Evolutionary conservation across 495 filamentous ascomycete species (phyloP), one percentile per base, ranked within the genome.

Genomic region (Penicillium canariense): DNA sequence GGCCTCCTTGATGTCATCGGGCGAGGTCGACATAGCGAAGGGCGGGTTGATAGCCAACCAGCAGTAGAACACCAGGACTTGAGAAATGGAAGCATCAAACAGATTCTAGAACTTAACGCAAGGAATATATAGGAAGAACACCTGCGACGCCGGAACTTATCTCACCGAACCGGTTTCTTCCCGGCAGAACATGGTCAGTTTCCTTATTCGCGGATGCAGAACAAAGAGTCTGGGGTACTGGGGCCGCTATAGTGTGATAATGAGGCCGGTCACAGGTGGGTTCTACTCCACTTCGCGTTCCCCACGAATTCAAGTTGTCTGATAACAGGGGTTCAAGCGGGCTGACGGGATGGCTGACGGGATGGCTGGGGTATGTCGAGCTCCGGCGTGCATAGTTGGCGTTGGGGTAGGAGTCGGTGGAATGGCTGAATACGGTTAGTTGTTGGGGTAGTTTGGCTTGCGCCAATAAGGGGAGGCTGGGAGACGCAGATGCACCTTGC

Each of bases 1-100:
- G 32, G 47, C 50, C 40, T 56, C 49, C 26, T 67, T 68, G 27
- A 65, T 55, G 6, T 63, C 58, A 50, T 65, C 51, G 4, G 44
- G 20, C n/a, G 48, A 50, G 4, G 30, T 26, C 28, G 55, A 49
- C 56, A 62, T 66, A 28, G 4, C 32, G 31, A 49, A 50, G 25
- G 7, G 5, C 31, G 5, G 38, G 32, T 14, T 14, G 17, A 3
- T 18, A 32, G 25, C 12, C 32, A 5, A 15, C 18, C 5, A 25
- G 23, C 15, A 40, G 48, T 28, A 38, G 15, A 8, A 23, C 7
- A 11, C 17, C 6, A 43, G 35, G 15, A 34, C 1, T 17, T 40
- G 5, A 17, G 39, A 20, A 14, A 11, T 22, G 32, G 8, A 38
- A 53, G 4, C 31, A 14, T 22, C 31, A 20, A 45, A 12, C 18